Evolutionary conservation across 2,329 filamentous ascomycete genomes (phyloP), one percentile per base, ranked within the genome.

Genomic region (Cadophora luteo-olivacea): DNA sequence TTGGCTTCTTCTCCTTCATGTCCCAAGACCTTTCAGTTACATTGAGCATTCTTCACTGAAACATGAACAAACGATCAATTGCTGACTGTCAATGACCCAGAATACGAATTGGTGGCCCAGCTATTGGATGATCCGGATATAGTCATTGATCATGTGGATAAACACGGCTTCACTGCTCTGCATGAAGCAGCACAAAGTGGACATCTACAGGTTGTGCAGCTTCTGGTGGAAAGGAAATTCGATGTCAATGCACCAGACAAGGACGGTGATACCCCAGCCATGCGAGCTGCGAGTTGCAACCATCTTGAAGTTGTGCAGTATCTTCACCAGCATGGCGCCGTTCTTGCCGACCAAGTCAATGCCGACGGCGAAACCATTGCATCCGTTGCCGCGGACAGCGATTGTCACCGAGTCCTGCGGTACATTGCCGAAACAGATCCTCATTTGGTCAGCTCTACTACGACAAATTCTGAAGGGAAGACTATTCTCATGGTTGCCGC

Each of bases 121-220:
- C 25, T 54, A 6, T 32, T 54, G 51, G 51, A 54, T 12, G 24
- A 54, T 54, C 51, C 24, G 1, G 51, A 29, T 19, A 54, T 29
- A 29, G 12, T 32, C 7, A 54, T 7, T 6, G 24, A 54, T 16
- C 51, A 54, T 29, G 51, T 9, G 4, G 51, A 29, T 7, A 54
- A 16, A 16, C 4, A 1, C 24, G 24, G 51, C 24, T 54, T 54
- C 51, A 54, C 22, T 29, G 51, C 51, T 54, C 51, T 54, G 12
- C 51, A 29, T 32, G 51, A 54, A 54, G 51, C 51, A 32, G 51
- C 51, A 54, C 24, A 54, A 22, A 54, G 51, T 5, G 24, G 51
- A 5, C 51, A 54, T 16, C 25, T 54, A 16, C 24, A 16, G 7
- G 24, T 29, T 32, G 51, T 54, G 9, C 9, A 32, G 24, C 51